Evolutionary conservation across 2,329 filamentous ascomycete species (phyloP).

Genomic region (Parastagonospora nodorum): DNA sequence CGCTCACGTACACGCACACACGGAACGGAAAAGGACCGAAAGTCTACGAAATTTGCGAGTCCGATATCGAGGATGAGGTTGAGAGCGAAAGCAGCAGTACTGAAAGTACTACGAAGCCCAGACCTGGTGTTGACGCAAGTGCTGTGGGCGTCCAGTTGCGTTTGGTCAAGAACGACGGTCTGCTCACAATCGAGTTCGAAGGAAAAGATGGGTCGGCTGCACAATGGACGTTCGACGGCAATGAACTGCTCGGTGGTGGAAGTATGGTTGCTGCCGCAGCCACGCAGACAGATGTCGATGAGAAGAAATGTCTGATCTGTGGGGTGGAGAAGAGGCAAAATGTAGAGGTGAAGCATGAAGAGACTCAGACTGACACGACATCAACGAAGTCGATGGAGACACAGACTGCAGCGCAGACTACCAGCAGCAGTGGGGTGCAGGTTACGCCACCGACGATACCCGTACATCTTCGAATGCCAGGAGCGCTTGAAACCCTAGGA

Average conservation of each 20-base stretch:
- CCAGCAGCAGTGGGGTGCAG: neutral
- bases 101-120: neutral
- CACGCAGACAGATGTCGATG: neutral
- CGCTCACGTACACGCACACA: conserved; percentile 4
- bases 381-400: neutral
- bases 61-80: conserved; percentile 6
- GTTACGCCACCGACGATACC: neutral
- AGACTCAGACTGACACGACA: neutral
- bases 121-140: neutral
- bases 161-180: conserved; percentile 6
- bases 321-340: neutral
- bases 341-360: neutral
- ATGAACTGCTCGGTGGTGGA: neutral
- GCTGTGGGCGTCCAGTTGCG: conserved; percentile 2
- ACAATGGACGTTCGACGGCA: conserved; percentile 8
- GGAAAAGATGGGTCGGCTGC: conserved; percentile 1
- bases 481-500: neutral
- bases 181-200: conserved; percentile 5
- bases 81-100: neutral
- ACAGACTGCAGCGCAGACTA: neutral
- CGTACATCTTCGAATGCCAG: neutral
- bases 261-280: neutral
- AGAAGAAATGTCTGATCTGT: neutral
- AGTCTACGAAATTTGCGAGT: neutral
- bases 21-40: neutral